Conservation (phyloP, 768 basidiomycete genomes). For the Gymnopilus junonius region DNA sequence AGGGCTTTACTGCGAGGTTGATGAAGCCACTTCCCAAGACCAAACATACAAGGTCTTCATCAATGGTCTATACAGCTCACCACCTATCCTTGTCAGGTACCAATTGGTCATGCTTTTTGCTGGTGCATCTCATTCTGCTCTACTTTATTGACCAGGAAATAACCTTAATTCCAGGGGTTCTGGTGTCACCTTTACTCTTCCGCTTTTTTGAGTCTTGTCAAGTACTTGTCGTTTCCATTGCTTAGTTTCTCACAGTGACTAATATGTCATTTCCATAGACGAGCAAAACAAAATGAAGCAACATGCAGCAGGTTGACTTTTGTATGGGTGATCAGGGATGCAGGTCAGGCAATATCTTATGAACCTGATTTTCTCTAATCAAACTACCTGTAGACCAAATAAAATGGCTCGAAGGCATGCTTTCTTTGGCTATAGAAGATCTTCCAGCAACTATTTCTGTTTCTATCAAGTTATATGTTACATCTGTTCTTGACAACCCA, state of each 20-base stretch:
- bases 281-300: slow-evolving; percentile 27
- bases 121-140: slow-evolving; percentile 28
- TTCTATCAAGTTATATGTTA: slow-evolving; percentile 46
- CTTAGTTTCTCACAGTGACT: background rate
- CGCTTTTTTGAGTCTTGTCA: slow-evolving; percentile 44
- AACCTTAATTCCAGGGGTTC: slow-evolving; percentile 40
- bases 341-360: slow-evolving; percentile 28
- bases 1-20: slow-evolving; percentile 64
- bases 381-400: slow-evolving; percentile 34
- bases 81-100: slow-evolving; percentile 38
- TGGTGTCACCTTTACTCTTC: slow-evolving; percentile 51
- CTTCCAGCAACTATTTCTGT: slow-evolving; percentile 35
- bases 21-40: slow-evolving; percentile 26
- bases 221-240: slow-evolving; percentile 27
- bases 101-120: slow-evolving; percentile 45
- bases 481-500: slow-evolving; percentile 26
- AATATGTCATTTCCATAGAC: slow-evolving; percentile 21
- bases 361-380: background rate
- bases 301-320: slow-evolving; percentile 39
- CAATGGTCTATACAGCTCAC: slow-evolving; percentile 54
- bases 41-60: slow-evolving; percentile 47
- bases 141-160: background rate
- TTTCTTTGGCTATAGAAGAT: slow-evolving; percentile 34
- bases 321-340: slow-evolving; percentile 49
- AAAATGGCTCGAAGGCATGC: slow-evolving; percentile 48